These are phyloP conservation scores for Fagopyrum homotropicum DNA, from an alignment of 148 eudicot genomes.

Conservation along the genomic window DNA sequence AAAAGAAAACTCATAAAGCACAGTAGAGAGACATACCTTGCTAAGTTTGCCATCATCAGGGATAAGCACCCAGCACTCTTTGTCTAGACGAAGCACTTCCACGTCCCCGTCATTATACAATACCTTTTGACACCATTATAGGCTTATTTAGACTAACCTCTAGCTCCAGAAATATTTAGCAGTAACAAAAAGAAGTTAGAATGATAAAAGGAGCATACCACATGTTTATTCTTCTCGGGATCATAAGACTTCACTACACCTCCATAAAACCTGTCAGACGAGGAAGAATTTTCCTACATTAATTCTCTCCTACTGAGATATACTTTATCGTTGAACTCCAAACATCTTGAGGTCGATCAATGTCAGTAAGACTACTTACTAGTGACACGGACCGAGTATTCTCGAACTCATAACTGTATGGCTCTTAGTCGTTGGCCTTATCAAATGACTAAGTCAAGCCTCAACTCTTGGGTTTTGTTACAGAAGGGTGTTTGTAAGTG, in stretches of 20 bases:
- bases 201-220: conserved; percentile 30
- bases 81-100: conserved; percentile 75
- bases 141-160: neutral
- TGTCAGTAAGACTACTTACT: neutral
- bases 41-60: conserved; percentile 30
- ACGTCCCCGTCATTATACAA: conserved; percentile 85
- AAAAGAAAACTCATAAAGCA: neutral
- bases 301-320: neutral
- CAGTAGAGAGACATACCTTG: conserved; percentile 31
- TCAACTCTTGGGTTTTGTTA: too few relatives aligned
- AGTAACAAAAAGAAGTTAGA: conserved; percentile 2
- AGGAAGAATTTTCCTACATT: neutral
- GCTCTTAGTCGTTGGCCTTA: too few relatives aligned
- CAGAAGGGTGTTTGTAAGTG: too few relatives aligned
- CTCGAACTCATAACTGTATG: too few relatives aligned
- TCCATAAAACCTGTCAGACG: conserved; percentile 60
- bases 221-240: conserved; percentile 70
- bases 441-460: too few relatives aligned
- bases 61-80: conserved; percentile 78
- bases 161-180: neutral
- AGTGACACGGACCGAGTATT: too few relatives aligned
- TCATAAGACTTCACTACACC: conserved; percentile 94
- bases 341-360: neutral
- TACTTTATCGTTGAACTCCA: neutral
- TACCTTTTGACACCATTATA: conserved; percentile 14